Evolutionary conservation across 129 eudicot species (phyloP).

Genomic region (Mikania micrantha): DNA sequence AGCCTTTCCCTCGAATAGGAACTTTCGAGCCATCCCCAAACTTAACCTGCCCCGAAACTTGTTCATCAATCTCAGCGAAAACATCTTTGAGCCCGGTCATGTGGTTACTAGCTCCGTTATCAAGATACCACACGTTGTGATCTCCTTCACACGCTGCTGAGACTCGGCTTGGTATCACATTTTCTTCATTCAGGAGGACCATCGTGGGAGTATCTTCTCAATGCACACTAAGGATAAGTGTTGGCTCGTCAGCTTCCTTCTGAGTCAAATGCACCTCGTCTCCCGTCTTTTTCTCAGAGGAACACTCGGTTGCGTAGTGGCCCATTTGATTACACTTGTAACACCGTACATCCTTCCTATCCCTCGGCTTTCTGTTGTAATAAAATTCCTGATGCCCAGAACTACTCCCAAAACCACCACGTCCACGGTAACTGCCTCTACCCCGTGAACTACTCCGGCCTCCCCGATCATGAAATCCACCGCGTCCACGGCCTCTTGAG

Average conservation of each 20-base stretch:
- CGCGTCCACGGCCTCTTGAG: no score
- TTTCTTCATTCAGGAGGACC: neutral
- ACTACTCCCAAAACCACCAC: neutral
- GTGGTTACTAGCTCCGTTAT: neutral
- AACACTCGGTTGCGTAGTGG: neutral
- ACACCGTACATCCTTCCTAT: neutral
- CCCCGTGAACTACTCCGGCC: neutral
- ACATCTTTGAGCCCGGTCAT: neutral
- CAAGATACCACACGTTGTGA: neutral
- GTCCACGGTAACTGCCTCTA: neutral
- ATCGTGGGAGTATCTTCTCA: neutral
- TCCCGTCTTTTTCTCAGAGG: neutral
- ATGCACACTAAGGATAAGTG: neutral
- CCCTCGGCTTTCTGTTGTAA: neutral
- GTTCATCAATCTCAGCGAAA: neutral
- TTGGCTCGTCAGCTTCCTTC: neutral
- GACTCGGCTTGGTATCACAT: neutral
- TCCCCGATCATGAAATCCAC: no score
- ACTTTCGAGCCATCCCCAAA: neutral
- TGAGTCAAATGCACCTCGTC: neutral
- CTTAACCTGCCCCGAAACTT: neutral
- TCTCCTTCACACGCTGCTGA: neutral
- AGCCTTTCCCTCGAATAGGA: neutral
- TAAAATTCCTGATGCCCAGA: neutral
- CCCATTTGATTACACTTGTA: neutral